Evolutionary conservation across 2,329 filamentous ascomycete species (phyloP).

Genomic region (Akanthomyces muscarius): DNA sequence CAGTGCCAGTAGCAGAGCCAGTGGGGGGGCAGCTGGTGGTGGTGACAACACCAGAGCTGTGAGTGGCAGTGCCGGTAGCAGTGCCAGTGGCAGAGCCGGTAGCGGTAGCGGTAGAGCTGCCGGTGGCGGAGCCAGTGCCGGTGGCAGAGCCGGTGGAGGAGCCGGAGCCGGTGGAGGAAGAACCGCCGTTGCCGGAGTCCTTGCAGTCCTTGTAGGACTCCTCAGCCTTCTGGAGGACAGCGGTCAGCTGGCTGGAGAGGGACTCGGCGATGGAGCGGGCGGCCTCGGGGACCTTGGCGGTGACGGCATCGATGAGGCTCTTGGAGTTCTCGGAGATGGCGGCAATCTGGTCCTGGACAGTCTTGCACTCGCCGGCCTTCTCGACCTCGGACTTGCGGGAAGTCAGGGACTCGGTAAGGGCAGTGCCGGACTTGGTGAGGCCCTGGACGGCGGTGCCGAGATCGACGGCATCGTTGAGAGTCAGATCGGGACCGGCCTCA

Average conservation of each 20-base stretch:
- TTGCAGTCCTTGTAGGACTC: constrained; percentile 15
- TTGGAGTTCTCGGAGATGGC: constrained; percentile 22
- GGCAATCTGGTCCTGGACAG: constrained; percentile 23
- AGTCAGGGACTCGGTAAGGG: constrained; percentile 36
- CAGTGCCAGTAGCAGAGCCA: constrained; percentile 9
- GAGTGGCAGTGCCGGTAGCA: constrained; percentile 9
- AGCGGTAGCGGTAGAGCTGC: neutral
- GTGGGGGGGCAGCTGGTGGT: neutral
- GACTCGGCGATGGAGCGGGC: constrained; percentile 24
- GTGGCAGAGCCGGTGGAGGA: neutral
- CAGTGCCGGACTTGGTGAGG: constrained; percentile 2
- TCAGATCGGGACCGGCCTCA: neutral
- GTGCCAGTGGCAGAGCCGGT: constrained; percentile 2
- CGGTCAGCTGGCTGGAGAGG: constrained; percentile 22
- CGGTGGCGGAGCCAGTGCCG: neutral
- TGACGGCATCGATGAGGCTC: constrained; percentile 25
- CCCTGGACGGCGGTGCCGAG: constrained; percentile 3
- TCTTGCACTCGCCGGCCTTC: constrained; percentile 26
- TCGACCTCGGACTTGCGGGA: constrained; percentile 25
- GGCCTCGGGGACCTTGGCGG: constrained; percentile 24
- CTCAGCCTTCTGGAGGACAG: constrained; percentile 18
- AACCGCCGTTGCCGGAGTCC: constrained; percentile 3
- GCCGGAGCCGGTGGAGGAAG: neutral
- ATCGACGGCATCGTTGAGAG: neutral
- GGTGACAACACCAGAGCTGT: neutral